These are phyloP conservation scores for Eucalyptus erythrocorys DNA, from an alignment of 345 rosid species.

Conservation along the genomic window DNA sequence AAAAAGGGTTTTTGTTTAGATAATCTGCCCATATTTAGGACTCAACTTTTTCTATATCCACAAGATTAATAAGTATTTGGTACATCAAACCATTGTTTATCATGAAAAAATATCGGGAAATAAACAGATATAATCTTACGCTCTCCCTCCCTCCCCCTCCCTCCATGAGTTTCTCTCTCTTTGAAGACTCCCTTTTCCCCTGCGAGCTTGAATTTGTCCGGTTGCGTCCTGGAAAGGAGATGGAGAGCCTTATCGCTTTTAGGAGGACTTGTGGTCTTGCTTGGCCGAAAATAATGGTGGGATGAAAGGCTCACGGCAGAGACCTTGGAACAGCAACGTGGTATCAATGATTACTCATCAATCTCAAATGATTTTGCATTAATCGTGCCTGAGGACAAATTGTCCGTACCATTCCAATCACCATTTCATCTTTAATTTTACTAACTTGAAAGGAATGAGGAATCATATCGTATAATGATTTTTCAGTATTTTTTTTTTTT, in stretches of 20 bases:
- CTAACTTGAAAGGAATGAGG: too few species aligned
- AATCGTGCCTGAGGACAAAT: neutral
- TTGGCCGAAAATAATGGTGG: too few species aligned
- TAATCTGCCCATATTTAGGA: neutral
- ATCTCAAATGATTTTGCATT: neutral
- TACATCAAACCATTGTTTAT: neutral
- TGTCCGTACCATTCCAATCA: neutral
- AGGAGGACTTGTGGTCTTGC: neutral
- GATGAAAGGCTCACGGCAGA: neutral
- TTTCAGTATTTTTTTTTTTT: too few species aligned
- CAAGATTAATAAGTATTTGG: neutral
- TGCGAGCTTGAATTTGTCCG: neutral
- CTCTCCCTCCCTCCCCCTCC: neutral
- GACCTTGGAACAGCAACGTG: neutral
- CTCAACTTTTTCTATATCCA: neutral
- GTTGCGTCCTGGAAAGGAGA: neutral
- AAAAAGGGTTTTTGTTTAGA: neutral
- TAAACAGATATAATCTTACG: neutral
- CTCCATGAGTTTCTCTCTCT: neutral
- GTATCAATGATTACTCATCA: neutral
- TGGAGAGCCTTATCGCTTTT: neutral
- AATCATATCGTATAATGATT: too few species aligned
- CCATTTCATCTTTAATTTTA: too few species aligned
- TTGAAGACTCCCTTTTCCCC: neutral
- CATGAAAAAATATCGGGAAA: neutral